phyloP scores from a whole-genome alignment of 2,329 filamentous ascomycete genomes.

The Pseudogymnoascus sp. region DNA sequence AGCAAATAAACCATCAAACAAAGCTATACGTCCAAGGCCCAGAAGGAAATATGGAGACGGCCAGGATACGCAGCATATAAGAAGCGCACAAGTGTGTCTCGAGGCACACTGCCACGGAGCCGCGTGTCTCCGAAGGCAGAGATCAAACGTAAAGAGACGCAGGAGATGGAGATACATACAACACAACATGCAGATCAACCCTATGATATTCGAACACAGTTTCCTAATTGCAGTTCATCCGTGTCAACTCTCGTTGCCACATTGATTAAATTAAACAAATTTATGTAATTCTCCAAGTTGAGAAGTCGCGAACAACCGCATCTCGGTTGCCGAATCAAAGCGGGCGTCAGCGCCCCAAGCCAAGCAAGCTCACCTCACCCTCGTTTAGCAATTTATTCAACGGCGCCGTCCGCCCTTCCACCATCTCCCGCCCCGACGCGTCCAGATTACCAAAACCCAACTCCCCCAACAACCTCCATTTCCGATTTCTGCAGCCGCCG shows the following conservation, averaged over 20 bases:
- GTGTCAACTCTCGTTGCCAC: not conserved
- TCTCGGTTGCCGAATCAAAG: constrained; percentile 7
- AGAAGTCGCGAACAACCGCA: constrained; percentile 1
- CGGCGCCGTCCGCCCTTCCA: constrained; percentile 12
- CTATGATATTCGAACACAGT: not conserved
- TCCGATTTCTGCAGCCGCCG: not conserved
- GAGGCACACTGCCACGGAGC: not conserved
- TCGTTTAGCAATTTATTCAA: constrained; percentile 14
- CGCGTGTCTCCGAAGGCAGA: not conserved
- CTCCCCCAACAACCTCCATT: constrained; percentile 13
- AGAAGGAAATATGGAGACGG: not conserved
- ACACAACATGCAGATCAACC: not conserved
- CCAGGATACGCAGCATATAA: not conserved
- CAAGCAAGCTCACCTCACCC: constrained; percentile 13
- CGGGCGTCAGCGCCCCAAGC: not conserved
- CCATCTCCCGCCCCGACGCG: constrained; percentile 19
- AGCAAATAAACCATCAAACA: not conserved
- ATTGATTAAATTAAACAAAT: not conserved
- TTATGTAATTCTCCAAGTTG: not conserved
- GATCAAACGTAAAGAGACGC: not conserved
- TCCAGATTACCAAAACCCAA: constrained; percentile 15
- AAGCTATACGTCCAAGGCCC: not conserved
- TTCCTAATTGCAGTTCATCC: not conserved
- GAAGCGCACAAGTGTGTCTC: not conserved
- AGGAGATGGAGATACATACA: not conserved